These are phyloP conservation scores for Quillaja saponaria DNA, from an alignment of 306 rosid species.

Conservation along the genomic window DNA sequence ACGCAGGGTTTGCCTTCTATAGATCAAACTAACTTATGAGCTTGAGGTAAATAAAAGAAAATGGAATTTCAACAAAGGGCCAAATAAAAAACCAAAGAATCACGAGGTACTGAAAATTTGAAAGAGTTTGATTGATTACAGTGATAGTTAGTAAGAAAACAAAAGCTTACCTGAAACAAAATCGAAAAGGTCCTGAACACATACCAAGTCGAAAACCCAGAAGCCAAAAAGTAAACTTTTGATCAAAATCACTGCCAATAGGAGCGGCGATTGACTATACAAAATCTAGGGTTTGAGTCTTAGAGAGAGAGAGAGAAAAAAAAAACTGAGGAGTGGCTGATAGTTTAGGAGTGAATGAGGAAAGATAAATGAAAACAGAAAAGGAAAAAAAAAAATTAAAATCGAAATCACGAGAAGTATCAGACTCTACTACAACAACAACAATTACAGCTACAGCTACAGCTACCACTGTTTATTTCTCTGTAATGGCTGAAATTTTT, in stretches of 20 bases:
- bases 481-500: slow-evolving; percentile 39
- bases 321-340: background rate
- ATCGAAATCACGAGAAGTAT: slow-evolving; percentile 68
- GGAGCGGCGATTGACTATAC: slow-evolving; percentile 23
- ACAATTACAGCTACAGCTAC: slow-evolving; percentile 27
- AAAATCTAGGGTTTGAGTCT: slow-evolving; percentile 39
- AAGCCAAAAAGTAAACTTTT: slow-evolving; percentile 1
- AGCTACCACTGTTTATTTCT: slow-evolving; percentile 25
- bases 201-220: slow-evolving; percentile 1
- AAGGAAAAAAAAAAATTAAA: slow-evolving; percentile 30
- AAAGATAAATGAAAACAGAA: slow-evolving; percentile 41
- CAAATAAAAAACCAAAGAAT: background rate
- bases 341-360: slow-evolving; percentile 42
- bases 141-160: background rate
- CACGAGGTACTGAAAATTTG: no score
- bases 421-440: slow-evolving; percentile 34
- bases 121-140: background rate
- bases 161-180: slow-evolving; percentile 34
- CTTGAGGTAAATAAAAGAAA: slow-evolving; percentile 1
- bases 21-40: slow-evolving; percentile 12
- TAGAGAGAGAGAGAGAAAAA: slow-evolving; percentile 1
- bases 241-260: background rate
- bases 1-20: no score
- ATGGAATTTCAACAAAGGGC: background rate
- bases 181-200: background rate